phyloP scores from a whole-genome alignment of 2,329 filamentous ascomycete species.

The Phialemoniopsis sp. region DNA sequence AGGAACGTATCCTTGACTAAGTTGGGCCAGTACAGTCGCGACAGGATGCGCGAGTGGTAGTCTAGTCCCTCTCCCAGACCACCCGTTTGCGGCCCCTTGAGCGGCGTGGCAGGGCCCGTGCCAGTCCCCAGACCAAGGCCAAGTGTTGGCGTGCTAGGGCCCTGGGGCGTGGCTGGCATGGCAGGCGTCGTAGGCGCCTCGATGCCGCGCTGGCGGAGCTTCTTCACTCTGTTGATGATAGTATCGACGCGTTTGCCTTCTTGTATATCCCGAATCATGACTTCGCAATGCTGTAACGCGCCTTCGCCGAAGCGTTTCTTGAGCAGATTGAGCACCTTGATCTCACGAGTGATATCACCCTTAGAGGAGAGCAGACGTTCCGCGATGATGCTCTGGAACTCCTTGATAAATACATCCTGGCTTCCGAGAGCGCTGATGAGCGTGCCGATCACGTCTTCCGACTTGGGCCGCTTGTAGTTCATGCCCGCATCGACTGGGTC shows the following conservation, averaged over 20 bases:
- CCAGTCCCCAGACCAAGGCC: too few relatives aligned
- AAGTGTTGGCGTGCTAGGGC: too few relatives aligned
- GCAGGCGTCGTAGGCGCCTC: slow-evolving; percentile 11
- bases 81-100: background rate
- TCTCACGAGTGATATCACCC: slow-evolving; percentile 64
- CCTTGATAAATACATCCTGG: slow-evolving; percentile 89
- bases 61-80: slow-evolving; percentile 24
- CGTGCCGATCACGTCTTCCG: slow-evolving; percentile 84
- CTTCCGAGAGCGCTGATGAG: slow-evolving; percentile 84
- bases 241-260: slow-evolving; percentile 75
- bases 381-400: slow-evolving; percentile 85
- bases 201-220: slow-evolving; percentile 17
- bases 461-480: slow-evolving; percentile 85
- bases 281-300: slow-evolving; percentile 86
- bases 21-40: slow-evolving; percentile 88
- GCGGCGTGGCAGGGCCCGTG: too few relatives aligned
- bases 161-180: background rate
- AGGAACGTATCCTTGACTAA: slow-evolving; percentile 66
- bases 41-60: slow-evolving; percentile 81
- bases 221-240: slow-evolving; percentile 53
- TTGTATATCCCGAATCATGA: slow-evolving; percentile 92
- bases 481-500: slow-evolving; percentile 90
- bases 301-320: slow-evolving; percentile 85
- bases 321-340: slow-evolving; percentile 78
- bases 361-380: slow-evolving; percentile 65